Evolutionary conservation across 345 rosid species (phyloP), one percentile per base, ranked within the genome.

Genomic region (Gossypium stocksii): DNA sequence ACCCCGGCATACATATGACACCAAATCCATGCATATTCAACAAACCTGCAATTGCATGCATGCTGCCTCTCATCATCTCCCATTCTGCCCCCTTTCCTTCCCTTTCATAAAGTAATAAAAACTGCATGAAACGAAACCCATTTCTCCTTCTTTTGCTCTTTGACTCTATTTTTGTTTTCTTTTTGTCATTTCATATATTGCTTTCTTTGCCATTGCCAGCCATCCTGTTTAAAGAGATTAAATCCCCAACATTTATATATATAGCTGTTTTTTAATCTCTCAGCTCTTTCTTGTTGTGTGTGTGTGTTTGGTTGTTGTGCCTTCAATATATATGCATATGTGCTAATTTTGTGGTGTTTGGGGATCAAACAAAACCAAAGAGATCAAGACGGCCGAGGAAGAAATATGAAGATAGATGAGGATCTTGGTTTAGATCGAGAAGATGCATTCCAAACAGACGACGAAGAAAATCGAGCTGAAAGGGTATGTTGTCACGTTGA

Each of bases 361-460:
- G 5, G 7, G 22, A 62, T 62, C 45, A 34, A 64, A 15, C 41
- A 19, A 64, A 19, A 38, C 23, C 12, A 63, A 63, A 20, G 1
- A n/a, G 64, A 15, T 6, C 23, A 12, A 34, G 41, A 34, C 41
- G 41, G 41, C 41, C 7, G 38, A 11, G 20, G 61, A 12, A 22
- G 11, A 20, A 22, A 57, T 22, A 57, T 57, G 61, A 57, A 57
- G 61, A 57, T 57, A 9, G 61, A 57, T 3, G 61, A 59, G 52
- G 61, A 16, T 75, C 76, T 89, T 43, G 81, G 89, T 48, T 89
- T 73, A 15, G 88, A 87, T 70, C 88, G 91, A 7, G 92, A 83
- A 56, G 91, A 86, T 68, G 90, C 85, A 4, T 86, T 89, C 74
- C 86, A 82, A 17, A 90, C 93, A 0, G 97, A 94, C 59, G 98